Evolutionary conservation across 2,329 filamentous ascomycete genomes (phyloP).

Genomic region (Pseudocercospora eumusae): DNA sequence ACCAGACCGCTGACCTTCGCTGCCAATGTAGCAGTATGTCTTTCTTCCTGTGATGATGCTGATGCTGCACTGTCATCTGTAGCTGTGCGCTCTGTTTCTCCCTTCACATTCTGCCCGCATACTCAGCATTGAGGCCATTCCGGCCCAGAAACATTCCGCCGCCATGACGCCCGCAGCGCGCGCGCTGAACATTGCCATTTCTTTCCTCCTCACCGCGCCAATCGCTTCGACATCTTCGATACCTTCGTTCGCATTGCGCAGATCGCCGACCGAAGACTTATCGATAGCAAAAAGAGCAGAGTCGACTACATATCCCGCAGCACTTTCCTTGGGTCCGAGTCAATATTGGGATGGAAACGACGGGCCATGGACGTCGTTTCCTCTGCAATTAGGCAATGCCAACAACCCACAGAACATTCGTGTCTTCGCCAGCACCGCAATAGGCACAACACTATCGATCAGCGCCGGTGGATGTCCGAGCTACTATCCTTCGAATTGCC

Average conservation of each 20-base stretch:
- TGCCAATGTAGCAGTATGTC: constrained; percentile 1
- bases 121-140: neutral
- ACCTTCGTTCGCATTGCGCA: constrained; percentile 11
- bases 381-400: constrained; percentile 38
- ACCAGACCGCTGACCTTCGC: neutral
- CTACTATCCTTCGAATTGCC: constrained; percentile 35
- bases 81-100: neutral
- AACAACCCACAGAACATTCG: constrained; percentile 38
- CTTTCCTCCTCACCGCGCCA: constrained; percentile 13
- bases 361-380: constrained; percentile 43
- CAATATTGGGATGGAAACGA: constrained; percentile 44
- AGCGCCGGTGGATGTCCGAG: constrained; percentile 35
- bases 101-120: neutral
- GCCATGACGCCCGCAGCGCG: constrained; percentile 10
- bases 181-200: constrained; percentile 1
- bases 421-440: constrained; percentile 38
- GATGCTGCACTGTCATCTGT: neutral
- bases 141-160: neutral
- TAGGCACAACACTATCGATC: constrained; percentile 36
- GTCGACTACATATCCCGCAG: constrained; percentile 33
- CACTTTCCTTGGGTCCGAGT: constrained; percentile 40
- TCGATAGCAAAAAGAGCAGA: constrained; percentile 7
- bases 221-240: constrained; percentile 15
- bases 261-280: neutral
- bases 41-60: neutral